These are phyloP conservation scores for Fusarium tuaranense DNA, from an alignment of 2,329 filamentous ascomycete genomes.

Conservation along the genomic window DNA sequence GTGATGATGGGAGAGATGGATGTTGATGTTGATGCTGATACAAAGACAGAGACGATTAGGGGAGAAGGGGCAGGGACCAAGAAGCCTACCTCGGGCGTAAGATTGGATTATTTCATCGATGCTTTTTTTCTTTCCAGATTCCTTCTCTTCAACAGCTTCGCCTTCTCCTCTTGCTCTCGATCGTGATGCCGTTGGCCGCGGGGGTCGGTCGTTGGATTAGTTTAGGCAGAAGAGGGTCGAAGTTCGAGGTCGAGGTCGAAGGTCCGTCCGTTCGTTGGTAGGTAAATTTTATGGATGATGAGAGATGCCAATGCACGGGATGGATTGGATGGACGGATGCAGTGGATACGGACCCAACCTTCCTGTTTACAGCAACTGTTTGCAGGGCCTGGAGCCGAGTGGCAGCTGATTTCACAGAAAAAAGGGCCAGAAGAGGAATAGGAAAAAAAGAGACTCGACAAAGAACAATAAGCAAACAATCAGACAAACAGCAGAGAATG, in stretches of 20 bases:
- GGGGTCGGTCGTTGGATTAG: constrained; percentile 34
- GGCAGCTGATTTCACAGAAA: neutral
- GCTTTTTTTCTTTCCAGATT: neutral
- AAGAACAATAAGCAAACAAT: neutral
- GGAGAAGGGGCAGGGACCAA: constrained; percentile 1
- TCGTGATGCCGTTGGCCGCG: constrained; percentile 33
- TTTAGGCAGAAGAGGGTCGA: constrained; percentile 42
- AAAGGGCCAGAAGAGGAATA: neutral
- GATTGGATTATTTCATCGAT: constrained; percentile 11
- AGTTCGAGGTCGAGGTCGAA: constrained; percentile 5
- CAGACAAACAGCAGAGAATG: constrained; percentile 3
- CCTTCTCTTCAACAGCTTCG: constrained; percentile 10
- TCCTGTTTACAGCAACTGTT: constrained; percentile 39
- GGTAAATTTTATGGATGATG: constrained; percentile 39
- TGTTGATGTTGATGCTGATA: constrained; percentile 26
- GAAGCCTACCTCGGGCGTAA: constrained; percentile 23
- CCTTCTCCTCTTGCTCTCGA: constrained; percentile 11
- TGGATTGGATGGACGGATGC: constrained; percentile 38
- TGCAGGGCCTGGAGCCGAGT: constrained; percentile 6
- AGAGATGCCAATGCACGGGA: constrained; percentile 23
- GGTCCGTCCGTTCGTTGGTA: constrained; percentile 30
- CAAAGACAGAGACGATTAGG: constrained; percentile 17
- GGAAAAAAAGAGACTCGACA: neutral
- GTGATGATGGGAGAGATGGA: constrained; percentile 11
- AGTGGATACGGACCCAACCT: constrained; percentile 41